Percentiles rank a stretch among this genome's conserved stretches.
These are phyloP conservation scores for Pontederia paniculata DNA, from an alignment of 176 grass and related monocot genomes.

Conservation along the genomic window DNA sequence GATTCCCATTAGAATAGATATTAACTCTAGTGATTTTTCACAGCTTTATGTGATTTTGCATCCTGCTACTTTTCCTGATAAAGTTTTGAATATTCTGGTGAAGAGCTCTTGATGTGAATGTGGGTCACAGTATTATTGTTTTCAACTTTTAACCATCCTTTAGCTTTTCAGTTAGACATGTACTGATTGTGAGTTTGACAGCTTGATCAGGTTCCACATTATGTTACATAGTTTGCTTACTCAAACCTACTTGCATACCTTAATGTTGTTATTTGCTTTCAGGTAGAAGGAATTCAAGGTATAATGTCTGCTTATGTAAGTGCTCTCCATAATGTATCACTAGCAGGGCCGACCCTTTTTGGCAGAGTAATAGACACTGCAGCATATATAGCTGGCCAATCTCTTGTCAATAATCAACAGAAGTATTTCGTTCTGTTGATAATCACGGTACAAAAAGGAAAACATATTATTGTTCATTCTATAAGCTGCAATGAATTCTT, in stretches of 20 bases:
- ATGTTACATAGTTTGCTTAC: too few relatives aligned
- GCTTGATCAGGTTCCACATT: too few relatives aligned
- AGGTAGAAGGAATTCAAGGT: constrained; percentile 98
- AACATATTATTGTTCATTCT: background rate
- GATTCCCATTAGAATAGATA: too few relatives aligned
- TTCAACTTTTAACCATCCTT: too few relatives aligned
- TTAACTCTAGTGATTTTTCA: too few relatives aligned
- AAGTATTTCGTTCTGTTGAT: constrained; percentile 1
- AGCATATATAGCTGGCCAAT: constrained; percentile 74
- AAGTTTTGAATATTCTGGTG: too few relatives aligned
- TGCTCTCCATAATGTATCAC: constrained; percentile 84
- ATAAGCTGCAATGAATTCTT: background rate
- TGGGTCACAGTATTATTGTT: too few relatives aligned
- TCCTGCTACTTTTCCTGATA: too few relatives aligned
- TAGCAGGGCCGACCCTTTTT: constrained; percentile 96
- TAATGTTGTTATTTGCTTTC: constrained; percentile 21
- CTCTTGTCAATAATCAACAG: constrained; percentile 24
- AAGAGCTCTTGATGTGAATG: too few relatives aligned
- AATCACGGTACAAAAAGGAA: background rate
- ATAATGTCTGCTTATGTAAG: constrained; percentile 97
- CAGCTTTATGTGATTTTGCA: too few relatives aligned
- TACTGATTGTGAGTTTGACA: too few relatives aligned
- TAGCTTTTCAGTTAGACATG: too few relatives aligned
- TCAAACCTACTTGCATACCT: background rate
- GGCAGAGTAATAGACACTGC: constrained; percentile 73